Percentiles rank a stretch among this genome's conserved stretches.
These are phyloP conservation scores for Zasmidium cellare DNA, from an alignment of 2,329 filamentous ascomycete genomes.

Conservation along the genomic window DNA sequence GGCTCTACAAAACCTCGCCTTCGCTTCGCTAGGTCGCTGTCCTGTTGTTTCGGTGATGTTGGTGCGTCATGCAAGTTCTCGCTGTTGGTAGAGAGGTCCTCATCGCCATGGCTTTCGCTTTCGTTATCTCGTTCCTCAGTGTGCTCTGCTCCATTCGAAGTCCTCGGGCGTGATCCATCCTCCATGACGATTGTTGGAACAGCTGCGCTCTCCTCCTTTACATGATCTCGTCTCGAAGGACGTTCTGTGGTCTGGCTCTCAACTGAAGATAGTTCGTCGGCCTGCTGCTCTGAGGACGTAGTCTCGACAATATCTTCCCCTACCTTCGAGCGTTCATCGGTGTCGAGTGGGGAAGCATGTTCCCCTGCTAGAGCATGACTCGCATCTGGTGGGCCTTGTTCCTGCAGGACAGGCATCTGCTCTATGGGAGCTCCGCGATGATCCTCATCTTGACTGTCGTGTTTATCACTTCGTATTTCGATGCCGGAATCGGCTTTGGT, in stretches of 20 bases:
- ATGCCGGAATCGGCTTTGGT: constrained; percentile 58
- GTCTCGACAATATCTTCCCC: background rate
- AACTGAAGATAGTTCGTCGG: constrained; percentile 11
- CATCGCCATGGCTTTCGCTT: background rate
- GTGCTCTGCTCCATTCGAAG: constrained; percentile 7
- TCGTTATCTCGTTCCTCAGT: background rate
- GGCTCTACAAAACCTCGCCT: constrained; percentile 43
- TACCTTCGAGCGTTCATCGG: background rate
- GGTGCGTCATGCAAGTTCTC: background rate
- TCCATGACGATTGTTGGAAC: constrained; percentile 20
- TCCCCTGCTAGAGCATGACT: background rate
- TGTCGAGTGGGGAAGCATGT: background rate
- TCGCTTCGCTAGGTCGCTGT: constrained; percentile 37
- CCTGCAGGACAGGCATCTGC: background rate
- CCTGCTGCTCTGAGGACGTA: background rate
- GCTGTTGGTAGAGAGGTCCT: background rate
- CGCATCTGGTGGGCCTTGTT: background rate
- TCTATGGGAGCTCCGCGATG: background rate
- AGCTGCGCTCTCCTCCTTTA: constrained; percentile 4
- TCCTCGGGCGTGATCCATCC: constrained; percentile 21
- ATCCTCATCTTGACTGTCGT: background rate
- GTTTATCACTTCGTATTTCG: constrained; percentile 44
- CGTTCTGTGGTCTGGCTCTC: constrained; percentile 17
- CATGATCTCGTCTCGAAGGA: constrained; percentile 4
- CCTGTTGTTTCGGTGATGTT: constrained; percentile 12